Evolutionary conservation across 2,329 filamentous ascomycete genomes (phyloP).

Genomic region (Didymosphaeria variabile): DNA sequence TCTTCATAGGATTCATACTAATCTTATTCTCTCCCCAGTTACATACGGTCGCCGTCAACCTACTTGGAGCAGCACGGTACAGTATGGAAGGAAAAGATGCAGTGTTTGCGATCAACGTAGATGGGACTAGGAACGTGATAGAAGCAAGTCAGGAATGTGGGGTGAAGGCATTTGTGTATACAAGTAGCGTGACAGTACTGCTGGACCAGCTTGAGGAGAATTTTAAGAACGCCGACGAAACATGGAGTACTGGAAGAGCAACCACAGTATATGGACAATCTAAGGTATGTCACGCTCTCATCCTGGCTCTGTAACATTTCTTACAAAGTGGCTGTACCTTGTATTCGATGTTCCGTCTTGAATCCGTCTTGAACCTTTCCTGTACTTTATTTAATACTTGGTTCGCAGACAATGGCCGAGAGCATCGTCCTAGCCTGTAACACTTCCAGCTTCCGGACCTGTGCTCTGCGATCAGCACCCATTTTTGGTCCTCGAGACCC

Average conservation of each 20-base stretch:
- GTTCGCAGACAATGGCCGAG: slow-evolving; percentile 76
- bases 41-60: slow-evolving; percentile 76
- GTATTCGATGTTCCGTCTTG: not conserved
- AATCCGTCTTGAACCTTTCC: not conserved
- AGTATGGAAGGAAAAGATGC: slow-evolving; percentile 54
- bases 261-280: slow-evolving; percentile 85
- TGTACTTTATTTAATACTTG: not conserved
- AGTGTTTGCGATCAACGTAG: slow-evolving; percentile 85
- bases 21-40: not conserved
- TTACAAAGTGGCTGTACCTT: slow-evolving; percentile 9
- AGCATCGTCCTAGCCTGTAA: slow-evolving; percentile 80
- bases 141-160: slow-evolving; percentile 73
- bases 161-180: slow-evolving; percentile 88
- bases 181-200: slow-evolving; percentile 86
- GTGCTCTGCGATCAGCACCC: slow-evolving; percentile 82
- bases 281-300: slow-evolving; percentile 66
- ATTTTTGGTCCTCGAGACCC: slow-evolving; percentile 93
- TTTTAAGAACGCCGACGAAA: slow-evolving; percentile 85
- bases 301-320: not conserved
- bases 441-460: slow-evolving; percentile 73
- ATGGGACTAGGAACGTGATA: slow-evolving; percentile 81
- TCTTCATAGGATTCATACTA: not conserved
- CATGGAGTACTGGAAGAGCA: slow-evolving; percentile 78
- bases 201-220: slow-evolving; percentile 79
- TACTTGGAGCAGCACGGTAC: slow-evolving; percentile 51